Percentiles rank a stretch among this genome's conserved stretches.
These are phyloP conservation scores for Termitomyces sp. DNA, from an alignment of 768 basidiomycete genomes.

Conservation along the genomic window DNA sequence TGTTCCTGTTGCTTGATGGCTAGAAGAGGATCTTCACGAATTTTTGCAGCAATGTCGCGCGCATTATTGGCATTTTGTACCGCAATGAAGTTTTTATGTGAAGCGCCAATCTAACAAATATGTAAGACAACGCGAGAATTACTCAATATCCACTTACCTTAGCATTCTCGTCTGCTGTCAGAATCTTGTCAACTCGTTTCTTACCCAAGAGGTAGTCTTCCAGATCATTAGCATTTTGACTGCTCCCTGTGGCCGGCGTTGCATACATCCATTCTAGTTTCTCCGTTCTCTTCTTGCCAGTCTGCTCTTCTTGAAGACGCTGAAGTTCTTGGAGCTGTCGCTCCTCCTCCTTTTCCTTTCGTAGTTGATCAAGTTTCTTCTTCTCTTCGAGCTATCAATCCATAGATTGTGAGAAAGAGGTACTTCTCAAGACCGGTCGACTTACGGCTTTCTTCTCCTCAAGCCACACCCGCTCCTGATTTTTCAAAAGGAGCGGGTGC, in stretches of 20 bases:
- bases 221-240: constrained; percentile 81
- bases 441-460: constrained; percentile 94
- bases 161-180: constrained; percentile 88
- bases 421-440: constrained; percentile 10
- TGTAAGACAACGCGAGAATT: constrained; percentile 7
- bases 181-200: constrained; percentile 94
- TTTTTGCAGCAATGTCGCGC: constrained; percentile 87
- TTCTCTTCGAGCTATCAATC: constrained; percentile 86
- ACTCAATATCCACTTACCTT: constrained; percentile 44
- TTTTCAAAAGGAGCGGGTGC: constrained; percentile 97
- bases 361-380: constrained; percentile 94
- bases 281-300: constrained; percentile 90
- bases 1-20: constrained; percentile 99
- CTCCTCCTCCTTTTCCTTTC: constrained; percentile 98
- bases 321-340: constrained; percentile 95
- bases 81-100: constrained; percentile 91
- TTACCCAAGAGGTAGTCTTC: constrained; percentile 97
- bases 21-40: constrained; percentile 95
- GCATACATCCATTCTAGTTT: constrained; percentile 99
- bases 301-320: constrained; percentile 90
- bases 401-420: constrained; percentile 9
- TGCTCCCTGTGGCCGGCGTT: constrained; percentile 91
- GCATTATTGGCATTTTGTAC: constrained; percentile 89
- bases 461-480: constrained; percentile 99
- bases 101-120: constrained; percentile 59